Percentiles rank a stretch among this genome's conserved stretches.
Conservation (phyloP, 495 filamentous ascomycete species). For the Cetradonia linearis region DNA sequence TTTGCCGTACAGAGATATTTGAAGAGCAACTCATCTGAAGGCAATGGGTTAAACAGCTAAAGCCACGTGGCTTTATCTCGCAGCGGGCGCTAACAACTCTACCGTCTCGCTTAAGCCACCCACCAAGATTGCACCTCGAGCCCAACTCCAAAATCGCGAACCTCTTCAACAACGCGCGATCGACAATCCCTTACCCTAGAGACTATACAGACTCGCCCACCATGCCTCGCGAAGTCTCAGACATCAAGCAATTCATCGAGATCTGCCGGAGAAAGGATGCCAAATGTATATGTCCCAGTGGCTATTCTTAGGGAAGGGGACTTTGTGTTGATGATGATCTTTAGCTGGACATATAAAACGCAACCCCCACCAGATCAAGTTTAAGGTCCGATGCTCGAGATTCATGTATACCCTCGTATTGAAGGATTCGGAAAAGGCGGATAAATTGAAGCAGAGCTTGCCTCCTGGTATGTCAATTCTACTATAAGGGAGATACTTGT, state of each 20-base stretch:
- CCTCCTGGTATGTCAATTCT: conserved; percentile 68
- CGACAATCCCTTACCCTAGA: conserved; percentile 14
- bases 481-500: not conserved
- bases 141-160: conserved; percentile 5
- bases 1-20: no score
- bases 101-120: conserved; percentile 20
- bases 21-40: not conserved
- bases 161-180: conserved; percentile 12
- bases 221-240: conserved; percentile 96
- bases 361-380: conserved; percentile 89
- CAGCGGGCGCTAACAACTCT: not conserved
- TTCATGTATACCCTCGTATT: conserved; percentile 95
- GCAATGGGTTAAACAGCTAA: not conserved
- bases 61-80: conserved; percentile 14
- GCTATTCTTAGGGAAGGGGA: not conserved
- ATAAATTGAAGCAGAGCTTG: conserved; percentile 99
- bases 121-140: conserved; percentile 10
- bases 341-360: conserved; percentile 95
- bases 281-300: conserved; percentile 55
- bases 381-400: conserved; percentile 97
- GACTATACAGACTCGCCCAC: conserved; percentile 29
- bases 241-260: conserved; percentile 99
- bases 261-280: conserved; percentile 98
- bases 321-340: conserved; percentile 31
- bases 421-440: conserved; percentile 96